Conservation (phyloP, 495 filamentous ascomycete species). For the Penicillium chermesinum region DNA sequence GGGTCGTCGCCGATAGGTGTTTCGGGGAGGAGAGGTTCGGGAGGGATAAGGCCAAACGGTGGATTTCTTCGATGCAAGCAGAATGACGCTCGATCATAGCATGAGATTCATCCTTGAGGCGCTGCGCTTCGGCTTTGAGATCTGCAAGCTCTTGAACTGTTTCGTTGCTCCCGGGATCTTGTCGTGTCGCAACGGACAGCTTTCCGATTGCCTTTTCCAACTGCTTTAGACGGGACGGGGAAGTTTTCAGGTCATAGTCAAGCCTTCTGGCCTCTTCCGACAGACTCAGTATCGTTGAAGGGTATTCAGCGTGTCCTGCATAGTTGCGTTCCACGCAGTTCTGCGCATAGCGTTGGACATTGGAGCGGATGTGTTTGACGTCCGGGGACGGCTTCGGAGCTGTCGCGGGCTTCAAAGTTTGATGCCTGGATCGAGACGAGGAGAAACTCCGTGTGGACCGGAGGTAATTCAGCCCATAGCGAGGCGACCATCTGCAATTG, state of each 20-base stretch:
- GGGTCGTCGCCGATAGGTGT: conserved; percentile 68
- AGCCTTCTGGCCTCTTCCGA: conserved; percentile 58
- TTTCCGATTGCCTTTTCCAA: conserved; percentile 39
- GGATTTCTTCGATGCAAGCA: conserved; percentile 59
- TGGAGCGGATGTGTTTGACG: conserved; percentile 83
- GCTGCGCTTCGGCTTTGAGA: conserved; percentile 59
- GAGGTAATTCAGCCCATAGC: conserved; percentile 3
- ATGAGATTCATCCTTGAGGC: conserved; percentile 60
- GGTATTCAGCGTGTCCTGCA: conserved; percentile 55
- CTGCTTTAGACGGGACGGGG: conserved; percentile 37
- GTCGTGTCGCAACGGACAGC: conserved; percentile 24
- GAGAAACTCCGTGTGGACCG: conserved; percentile 30
- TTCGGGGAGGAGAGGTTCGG: conserved; percentile 78
- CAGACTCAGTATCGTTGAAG: conserved; percentile 63
- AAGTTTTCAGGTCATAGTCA: conserved; percentile 33
- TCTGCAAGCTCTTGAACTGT: conserved; percentile 19
- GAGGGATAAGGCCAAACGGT: conserved; percentile 67
- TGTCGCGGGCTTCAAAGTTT: conserved; percentile 53
- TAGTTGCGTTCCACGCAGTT: conserved; percentile 89
- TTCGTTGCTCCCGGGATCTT: conserved; percentile 10
- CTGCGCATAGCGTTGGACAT: conserved; percentile 67
- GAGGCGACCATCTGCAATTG: conserved; percentile 28
- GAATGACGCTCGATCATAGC: conserved; percentile 56
- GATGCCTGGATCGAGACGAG: conserved; percentile 20
- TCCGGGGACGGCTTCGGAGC: conserved; percentile 78